These are phyloP conservation scores for Yueomyces sp. DNA, from an alignment of 805 yeast species.

Conservation along the genomic window DNA sequence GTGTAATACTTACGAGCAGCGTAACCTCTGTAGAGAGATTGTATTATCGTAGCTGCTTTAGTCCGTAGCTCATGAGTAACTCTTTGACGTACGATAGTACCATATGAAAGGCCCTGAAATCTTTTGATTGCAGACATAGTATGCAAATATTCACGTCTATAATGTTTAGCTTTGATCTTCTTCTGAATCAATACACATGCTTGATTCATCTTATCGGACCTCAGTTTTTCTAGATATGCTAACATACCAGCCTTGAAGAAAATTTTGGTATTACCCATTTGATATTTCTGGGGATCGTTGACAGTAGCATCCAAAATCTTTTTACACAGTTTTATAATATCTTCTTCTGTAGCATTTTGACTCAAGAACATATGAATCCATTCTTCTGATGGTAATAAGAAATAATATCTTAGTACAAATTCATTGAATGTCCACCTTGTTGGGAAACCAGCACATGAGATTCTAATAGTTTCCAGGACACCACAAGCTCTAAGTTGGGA, in stretches of 20 bases:
- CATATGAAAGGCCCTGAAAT: constrained; percentile 54
- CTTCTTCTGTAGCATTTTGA: constrained; percentile 34
- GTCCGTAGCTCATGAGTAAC: constrained; percentile 42
- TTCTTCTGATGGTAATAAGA: constrained; percentile 57
- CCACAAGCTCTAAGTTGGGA: constrained; percentile 97
- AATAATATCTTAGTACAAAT: constrained; percentile 79
- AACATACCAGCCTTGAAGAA: constrained; percentile 95
- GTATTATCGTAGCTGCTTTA: constrained; percentile 57
- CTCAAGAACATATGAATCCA: constrained; percentile 50
- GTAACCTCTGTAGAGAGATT: constrained; percentile 49
- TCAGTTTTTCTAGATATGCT: constrained; percentile 76
- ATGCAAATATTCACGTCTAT: constrained; percentile 47
- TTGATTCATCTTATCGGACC: constrained; percentile 61
- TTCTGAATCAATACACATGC: constrained; percentile 83
- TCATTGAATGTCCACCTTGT: constrained; percentile 92
- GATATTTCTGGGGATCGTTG: constrained; percentile 57
- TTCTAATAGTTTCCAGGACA: constrained; percentile 90
- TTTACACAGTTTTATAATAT: constrained; percentile 51
- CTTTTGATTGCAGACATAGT: constrained; percentile 39
- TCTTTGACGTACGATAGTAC: constrained; percentile 41
- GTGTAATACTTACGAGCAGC: constrained; percentile 30
- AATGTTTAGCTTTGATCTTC: constrained; percentile 51
- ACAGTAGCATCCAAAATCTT: constrained; percentile 53
- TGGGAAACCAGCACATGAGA: constrained; percentile 97
- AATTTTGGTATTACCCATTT: constrained; percentile 84